phyloP scores from a whole-genome alignment of 2,329 filamentous ascomycete genomes.

The Cytospora chrysosperma region DNA sequence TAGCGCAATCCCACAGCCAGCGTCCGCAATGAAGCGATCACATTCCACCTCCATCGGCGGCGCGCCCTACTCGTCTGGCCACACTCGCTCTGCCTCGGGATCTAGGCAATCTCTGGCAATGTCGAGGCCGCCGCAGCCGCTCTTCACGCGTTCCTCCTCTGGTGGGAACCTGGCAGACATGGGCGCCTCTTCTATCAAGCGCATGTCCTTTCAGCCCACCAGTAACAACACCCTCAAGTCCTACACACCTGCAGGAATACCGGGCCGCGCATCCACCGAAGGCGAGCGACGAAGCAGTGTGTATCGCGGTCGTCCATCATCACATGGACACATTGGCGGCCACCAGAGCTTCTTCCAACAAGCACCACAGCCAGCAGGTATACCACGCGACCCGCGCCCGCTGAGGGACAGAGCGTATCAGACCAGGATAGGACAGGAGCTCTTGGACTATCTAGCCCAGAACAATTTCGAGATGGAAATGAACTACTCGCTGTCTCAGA shows the following conservation, averaged over 20 bases:
- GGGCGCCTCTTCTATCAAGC: conserved; percentile 80
- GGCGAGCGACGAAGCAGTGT: conserved; percentile 78
- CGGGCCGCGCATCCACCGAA: conserved; percentile 48
- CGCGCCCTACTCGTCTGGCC: conserved; percentile 64
- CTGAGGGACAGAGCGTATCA: conserved; percentile 80
- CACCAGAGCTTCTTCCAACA: conserved; percentile 96
- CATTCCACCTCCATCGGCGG: conserved; percentile 71
- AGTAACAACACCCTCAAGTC: conserved; percentile 65
- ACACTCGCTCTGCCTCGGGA: conserved; percentile 79
- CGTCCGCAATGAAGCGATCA: conserved; percentile 91
- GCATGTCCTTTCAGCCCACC: conserved; percentile 72
- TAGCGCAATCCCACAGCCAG: conserved; percentile 82
- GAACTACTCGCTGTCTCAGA: conserved; percentile 89
- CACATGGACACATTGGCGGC: conserved; percentile 59
- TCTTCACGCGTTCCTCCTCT: conserved; percentile 82
- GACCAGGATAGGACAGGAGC: conserved; percentile 78
- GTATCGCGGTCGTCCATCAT: conserved; percentile 68
- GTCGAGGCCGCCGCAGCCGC: conserved; percentile 77
- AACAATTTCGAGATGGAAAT: conserved; percentile 98
- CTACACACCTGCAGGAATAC: conserved; percentile 57
- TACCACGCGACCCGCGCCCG: conserved; percentile 82
- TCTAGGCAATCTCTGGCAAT: conserved; percentile 84
- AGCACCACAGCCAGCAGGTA: conserved; percentile 75
- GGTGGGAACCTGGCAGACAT: conserved; percentile 77
- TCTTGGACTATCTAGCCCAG: conserved; percentile 86